Conservation (phyloP, 352 stramenopile species). For the Globisporangium perplexum region DNA sequence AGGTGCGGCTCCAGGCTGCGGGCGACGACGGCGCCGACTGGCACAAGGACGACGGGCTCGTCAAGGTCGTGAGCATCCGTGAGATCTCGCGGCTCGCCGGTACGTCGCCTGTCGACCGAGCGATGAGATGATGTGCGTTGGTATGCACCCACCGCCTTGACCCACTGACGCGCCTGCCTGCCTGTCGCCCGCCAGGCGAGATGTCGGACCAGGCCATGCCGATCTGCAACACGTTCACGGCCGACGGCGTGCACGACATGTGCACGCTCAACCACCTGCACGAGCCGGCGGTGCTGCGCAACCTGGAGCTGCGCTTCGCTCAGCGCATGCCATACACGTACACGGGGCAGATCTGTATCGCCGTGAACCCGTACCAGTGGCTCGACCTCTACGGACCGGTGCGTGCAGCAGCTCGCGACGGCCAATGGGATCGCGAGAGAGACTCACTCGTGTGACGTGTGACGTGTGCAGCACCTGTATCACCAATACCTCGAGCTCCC, state of each 20-base stretch:
- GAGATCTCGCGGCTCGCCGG: constrained; percentile 60
- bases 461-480: constrained; percentile 38
- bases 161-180: neutral
- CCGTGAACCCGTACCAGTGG: constrained; percentile 81
- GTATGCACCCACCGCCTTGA: no score
- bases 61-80: constrained; percentile 53
- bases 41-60: constrained; percentile 51
- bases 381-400: constrained; percentile 63
- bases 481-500: constrained; percentile 50
- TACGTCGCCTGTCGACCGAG: constrained; percentile 6
- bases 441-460: neutral
- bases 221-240: constrained; percentile 77
- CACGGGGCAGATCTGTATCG: constrained; percentile 75
- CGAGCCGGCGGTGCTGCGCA: constrained; percentile 71
- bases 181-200: constrained; percentile 23
- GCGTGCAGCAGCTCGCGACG: neutral
- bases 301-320: constrained; percentile 63
- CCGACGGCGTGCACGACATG: constrained; percentile 71
- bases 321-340: constrained; percentile 79
- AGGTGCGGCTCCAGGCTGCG: constrained; percentile 56
- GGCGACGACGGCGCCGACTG: constrained; percentile 42
- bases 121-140: no score
- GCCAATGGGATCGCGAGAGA: no score
- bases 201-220: constrained; percentile 74
- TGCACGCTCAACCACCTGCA: constrained; percentile 76